These are phyloP conservation scores for Leccinum barrowsii DNA, from an alignment of 768 basidiomycete species.

Conservation along the genomic window DNA sequence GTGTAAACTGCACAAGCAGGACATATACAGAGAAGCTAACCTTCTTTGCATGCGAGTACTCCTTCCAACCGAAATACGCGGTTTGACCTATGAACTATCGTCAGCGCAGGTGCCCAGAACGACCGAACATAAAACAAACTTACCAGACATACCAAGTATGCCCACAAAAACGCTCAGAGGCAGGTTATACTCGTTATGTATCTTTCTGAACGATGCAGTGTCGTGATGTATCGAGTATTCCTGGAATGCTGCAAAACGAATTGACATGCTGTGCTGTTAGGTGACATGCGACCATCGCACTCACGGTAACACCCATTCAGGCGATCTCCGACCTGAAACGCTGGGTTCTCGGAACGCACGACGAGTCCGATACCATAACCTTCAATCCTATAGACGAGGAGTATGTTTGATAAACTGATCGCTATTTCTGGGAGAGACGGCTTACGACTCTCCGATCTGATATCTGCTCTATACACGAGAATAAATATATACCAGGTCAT, in stretches of 20 bases:
- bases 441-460: constrained; percentile 6
- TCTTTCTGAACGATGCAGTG: background rate
- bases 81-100: constrained; percentile 17
- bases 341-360: constrained; percentile 14
- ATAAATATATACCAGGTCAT: background rate
- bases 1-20: background rate
- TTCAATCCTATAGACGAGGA: background rate
- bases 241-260: constrained; percentile 29
- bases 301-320: constrained; percentile 24
- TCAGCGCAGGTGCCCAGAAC: constrained; percentile 3
- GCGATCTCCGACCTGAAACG: constrained; percentile 14
- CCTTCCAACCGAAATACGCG: constrained; percentile 15
- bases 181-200: constrained; percentile 28
- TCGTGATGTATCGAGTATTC: constrained; percentile 11
- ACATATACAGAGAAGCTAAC: constrained; percentile 15
- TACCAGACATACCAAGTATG: constrained; percentile 25
- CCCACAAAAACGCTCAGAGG: constrained; percentile 31
- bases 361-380: constrained; percentile 39
- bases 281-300: constrained; percentile 5
- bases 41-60: constrained; percentile 13
- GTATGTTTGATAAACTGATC: background rate
- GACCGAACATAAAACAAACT: background rate
- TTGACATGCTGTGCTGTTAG: background rate
- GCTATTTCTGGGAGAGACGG: background rate
- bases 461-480: constrained; percentile 8